Percentiles rank a stretch among this genome's conserved stretches.
These are phyloP conservation scores for Phytopythium ostracodes DNA, from an alignment of 352 stramenopile species.

Conservation along the genomic window DNA sequence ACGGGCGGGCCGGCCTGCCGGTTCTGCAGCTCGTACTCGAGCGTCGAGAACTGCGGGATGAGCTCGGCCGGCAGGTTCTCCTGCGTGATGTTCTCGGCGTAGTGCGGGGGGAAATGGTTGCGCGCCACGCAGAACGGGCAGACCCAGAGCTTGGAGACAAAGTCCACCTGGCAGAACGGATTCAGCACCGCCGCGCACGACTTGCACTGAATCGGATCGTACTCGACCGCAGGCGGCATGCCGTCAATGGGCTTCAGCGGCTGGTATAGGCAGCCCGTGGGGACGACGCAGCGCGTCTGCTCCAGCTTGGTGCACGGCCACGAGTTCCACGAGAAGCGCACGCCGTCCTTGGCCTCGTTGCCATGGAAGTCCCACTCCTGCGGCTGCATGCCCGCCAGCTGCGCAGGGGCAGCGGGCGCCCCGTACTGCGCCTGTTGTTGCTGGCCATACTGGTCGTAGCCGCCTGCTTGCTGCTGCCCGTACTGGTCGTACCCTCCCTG, in stretches of 20 bases:
- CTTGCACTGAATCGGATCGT: constrained; percentile 99
- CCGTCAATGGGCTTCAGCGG: constrained; percentile 97
- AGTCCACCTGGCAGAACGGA: constrained; percentile 98
- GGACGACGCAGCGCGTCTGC: constrained; percentile 97
- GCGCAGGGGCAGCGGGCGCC: constrained; percentile 21
- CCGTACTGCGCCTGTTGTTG: constrained; percentile 46
- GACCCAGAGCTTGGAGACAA: constrained; percentile 98
- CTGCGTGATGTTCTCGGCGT: constrained; percentile 97
- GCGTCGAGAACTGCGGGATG: constrained; percentile 98
- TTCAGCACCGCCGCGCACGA: constrained; percentile 97
- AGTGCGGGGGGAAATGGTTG: constrained; percentile 97
- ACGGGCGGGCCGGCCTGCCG: constrained; percentile 92
- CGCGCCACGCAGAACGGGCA: constrained; percentile 98
- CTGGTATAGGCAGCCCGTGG: constrained; percentile 92
- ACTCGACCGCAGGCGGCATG: constrained; percentile 92
- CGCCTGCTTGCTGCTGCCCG: constrained; percentile 22
- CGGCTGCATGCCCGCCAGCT: constrained; percentile 60
- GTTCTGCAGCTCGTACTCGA: constrained; percentile 98
- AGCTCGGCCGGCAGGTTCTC: constrained; percentile 98
- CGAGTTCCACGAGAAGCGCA: constrained; percentile 98
- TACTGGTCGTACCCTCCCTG: constrained; percentile 26
- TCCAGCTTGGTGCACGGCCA: constrained; percentile 98
- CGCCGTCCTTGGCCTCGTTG: constrained; percentile 88
- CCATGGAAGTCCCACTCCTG: constrained; percentile 86
- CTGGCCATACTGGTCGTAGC: constrained; percentile 33